Evolutionary conservation across 345 rosid species (phyloP), one percentile per base, ranked within the genome.

Genomic region (Schrenkiella parvula): DNA sequence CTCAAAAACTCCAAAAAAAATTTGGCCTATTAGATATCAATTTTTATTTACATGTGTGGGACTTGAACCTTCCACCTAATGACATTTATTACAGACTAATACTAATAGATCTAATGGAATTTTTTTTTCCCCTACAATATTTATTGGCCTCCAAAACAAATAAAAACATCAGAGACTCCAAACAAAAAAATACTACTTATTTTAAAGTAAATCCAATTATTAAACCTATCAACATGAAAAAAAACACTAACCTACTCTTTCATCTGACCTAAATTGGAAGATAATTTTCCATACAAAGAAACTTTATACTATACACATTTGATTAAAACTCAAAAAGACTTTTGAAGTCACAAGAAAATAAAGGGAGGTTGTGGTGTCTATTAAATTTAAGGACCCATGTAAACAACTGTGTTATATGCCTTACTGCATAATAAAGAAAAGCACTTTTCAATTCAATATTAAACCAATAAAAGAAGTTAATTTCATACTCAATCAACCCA

Each of bases 341-440:
- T 34, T 39, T 18, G 11, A 61, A 68, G 43, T 32, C 50, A 42
- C 26, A 54, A 48, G 44, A 18, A 63, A 25, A n/a, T n/a, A 70
- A 63, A 34, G 21, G 26, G 65, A 62, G 59, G 75, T 62, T 75
- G 75, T 51, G 59, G 70, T 43, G 79, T 62, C 75, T 75, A 69
- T 62, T 68, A 62, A 68, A 75, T 51, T 59, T 14, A 41, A 74
- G 55, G 78, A 67, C 73, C 73, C 78, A 66, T 38, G 10, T 25
- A 6, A 44, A 65, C 73, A 21, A 54, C 71, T 19, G 74, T 77
- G 79, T 70, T 80, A 66, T 68, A 72, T 83, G 86, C 86, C 80
- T 83, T 83, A 31, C 87, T 82, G 88, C 81, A 80, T 80, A 70
- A 31, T 79, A 82, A 85, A 80, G 89, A 62, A 83, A 82, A 68